A percentile compares a stretch with the other conserved stretches of the same genome.
These are phyloP conservation scores for Fomitopsis palustris DNA, from an alignment of 1,284 basidiomycete genomes.

Conservation along the genomic window DNA sequence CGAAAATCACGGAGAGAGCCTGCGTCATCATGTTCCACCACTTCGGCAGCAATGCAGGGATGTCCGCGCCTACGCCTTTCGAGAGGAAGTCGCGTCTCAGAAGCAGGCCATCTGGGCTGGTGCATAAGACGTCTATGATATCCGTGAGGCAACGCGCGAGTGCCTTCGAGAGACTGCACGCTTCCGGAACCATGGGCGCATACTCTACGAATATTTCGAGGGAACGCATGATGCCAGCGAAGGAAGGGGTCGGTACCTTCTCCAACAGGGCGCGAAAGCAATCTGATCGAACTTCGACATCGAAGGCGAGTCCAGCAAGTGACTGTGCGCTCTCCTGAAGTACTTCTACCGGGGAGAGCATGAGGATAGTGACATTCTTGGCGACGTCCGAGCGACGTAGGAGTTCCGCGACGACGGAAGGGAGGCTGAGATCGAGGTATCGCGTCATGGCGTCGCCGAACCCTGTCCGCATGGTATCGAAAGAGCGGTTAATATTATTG, in stretches of 20 bases:
- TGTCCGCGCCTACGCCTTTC: conserved; percentile 38
- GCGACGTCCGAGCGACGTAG: conserved; percentile 50
- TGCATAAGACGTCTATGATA: conserved; percentile 83
- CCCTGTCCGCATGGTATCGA: conserved; percentile 54
- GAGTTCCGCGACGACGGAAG: conserved; percentile 46
- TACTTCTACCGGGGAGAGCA: conserved; percentile 78
- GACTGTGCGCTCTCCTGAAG: conserved; percentile 73
- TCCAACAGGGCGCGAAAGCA: conserved; percentile 78
- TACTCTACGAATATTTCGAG: conserved; percentile 64
- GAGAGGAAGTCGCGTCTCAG: conserved; percentile 55
- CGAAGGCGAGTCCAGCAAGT: conserved; percentile 77
- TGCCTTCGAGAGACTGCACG: conserved; percentile 80
- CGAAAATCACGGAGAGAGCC: conserved; percentile 81
- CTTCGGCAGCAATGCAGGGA: conserved; percentile 54
- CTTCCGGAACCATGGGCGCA: conserved; percentile 71
- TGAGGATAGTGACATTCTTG: conserved; percentile 58
- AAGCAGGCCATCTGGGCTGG: conserved; percentile 66
- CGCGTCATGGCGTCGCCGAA: conserved; percentile 62
- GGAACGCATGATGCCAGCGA: conserved; percentile 68
- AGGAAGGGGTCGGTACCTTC: conserved; percentile 57
- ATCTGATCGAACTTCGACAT: conserved; percentile 82
- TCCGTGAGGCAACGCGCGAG: conserved; percentile 91
- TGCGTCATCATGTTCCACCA: conserved; percentile 84
- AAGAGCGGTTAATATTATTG: conserved; percentile 52
- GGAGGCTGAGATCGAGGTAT: conserved; percentile 56